A percentile compares a stretch with the other conserved stretches of the same genome.
Evolutionary conservation across 2,329 filamentous ascomycete genomes (phyloP).

Genomic region (Penicillium paneum): DNA sequence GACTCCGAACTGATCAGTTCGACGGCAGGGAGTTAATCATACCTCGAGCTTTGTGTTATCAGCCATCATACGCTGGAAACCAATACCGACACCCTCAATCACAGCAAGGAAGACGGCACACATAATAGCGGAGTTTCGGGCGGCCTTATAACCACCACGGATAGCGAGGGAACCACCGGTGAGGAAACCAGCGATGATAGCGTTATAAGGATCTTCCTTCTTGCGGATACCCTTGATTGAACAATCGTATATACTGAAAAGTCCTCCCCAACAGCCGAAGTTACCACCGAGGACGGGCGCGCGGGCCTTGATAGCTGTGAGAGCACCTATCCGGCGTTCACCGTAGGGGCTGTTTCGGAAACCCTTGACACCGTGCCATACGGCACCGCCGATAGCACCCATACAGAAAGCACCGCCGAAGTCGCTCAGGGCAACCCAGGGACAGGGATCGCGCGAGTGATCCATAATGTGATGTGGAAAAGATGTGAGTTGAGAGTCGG

Average conservation of each 20-base stretch:
- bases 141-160: slow-evolving; percentile 85
- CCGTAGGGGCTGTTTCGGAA: slow-evolving; percentile 87
- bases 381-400: slow-evolving; percentile 79
- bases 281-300: slow-evolving; percentile 95
- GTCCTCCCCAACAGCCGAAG: slow-evolving; percentile 95
- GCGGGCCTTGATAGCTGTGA: slow-evolving; percentile 96
- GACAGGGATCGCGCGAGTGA: slow-evolving; percentile 94
- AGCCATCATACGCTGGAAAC: slow-evolving; percentile 90
- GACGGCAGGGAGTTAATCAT: neutral
- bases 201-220: slow-evolving; percentile 98
- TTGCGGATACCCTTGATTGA: slow-evolving; percentile 88
- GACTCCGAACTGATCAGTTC: neutral
- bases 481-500: neutral
- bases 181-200: slow-evolving; percentile 96
- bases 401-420: slow-evolving; percentile 96
- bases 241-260: slow-evolving; percentile 83
- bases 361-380: slow-evolving; percentile 97
- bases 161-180: slow-evolving; percentile 90
- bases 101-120: slow-evolving; percentile 92
- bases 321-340: slow-evolving; percentile 89
- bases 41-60: slow-evolving; percentile 76
- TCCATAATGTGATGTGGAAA: slow-evolving; percentile 60
- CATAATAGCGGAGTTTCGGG: slow-evolving; percentile 92
- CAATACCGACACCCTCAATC: slow-evolving; percentile 96
- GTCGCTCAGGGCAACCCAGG: slow-evolving; percentile 94